Evolutionary conservation across 345 rosid genomes (phyloP).

Genomic region (Dimocarpus longan): DNA sequence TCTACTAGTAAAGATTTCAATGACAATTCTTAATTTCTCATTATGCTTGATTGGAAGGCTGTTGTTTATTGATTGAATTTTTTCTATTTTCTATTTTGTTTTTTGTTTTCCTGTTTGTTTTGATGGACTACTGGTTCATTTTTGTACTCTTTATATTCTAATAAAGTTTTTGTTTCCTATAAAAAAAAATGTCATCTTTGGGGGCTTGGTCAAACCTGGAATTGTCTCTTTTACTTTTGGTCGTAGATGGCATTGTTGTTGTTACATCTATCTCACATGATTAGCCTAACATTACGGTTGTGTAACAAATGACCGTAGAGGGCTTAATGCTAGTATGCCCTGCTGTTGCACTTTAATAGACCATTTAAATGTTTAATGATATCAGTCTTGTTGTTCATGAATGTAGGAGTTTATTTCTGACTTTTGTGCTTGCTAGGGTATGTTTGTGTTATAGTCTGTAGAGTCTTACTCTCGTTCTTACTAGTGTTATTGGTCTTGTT

Average conservation of each 20-base stretch:
- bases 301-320: neutral
- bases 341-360: neutral
- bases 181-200: too few relatives aligned
- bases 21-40: too few relatives aligned
- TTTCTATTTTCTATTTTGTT: too few relatives aligned
- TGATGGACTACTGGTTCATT: too few relatives aligned
- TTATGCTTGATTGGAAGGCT: too few relatives aligned
- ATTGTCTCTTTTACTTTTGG: neutral
- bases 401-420: neutral
- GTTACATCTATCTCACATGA: neutral
- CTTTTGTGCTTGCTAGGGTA: neutral
- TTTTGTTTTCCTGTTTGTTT: too few relatives aligned
- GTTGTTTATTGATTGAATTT: too few relatives aligned
- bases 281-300: neutral
- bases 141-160: too few relatives aligned
- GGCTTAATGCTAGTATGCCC: neutral
- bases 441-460: neutral
- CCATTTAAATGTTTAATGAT: neutral
- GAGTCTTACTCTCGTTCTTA: neutral
- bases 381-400: neutral
- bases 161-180: too few relatives aligned
- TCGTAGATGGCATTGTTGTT: neutral
- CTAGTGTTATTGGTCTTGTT: neutral
- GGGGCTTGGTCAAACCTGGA: neutral
- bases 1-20: too few relatives aligned